These are phyloP conservation scores for Acanthamoeba castellanii DNA, from an alignment of 208 protist species.

Conservation along the genomic window DNA sequence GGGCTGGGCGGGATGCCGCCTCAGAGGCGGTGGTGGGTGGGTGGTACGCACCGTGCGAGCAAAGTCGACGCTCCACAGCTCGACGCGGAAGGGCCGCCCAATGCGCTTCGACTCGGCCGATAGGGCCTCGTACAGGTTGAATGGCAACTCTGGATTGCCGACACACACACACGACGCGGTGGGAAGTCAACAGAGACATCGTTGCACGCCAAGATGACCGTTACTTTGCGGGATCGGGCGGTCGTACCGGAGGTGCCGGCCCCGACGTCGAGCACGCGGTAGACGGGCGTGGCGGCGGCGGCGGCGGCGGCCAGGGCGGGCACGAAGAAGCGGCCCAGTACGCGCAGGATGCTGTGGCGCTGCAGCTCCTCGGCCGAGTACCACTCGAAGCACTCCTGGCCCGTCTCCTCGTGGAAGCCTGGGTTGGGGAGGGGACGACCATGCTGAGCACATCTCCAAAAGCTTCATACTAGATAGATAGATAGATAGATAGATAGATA, in stretches of 20 bases:
- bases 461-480: too few species aligned
- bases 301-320: background rate
- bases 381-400: background rate
- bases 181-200: too few species aligned
- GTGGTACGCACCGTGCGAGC: background rate
- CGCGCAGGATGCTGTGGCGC: background rate
- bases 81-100: background rate
- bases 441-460: too few species aligned
- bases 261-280: background rate
- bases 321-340: background rate
- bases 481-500: too few species aligned
- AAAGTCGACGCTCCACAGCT: background rate
- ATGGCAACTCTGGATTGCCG: background rate
- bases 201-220: background rate
- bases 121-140: background rate
- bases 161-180: too few species aligned
- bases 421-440: too few species aligned
- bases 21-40: too few species aligned
- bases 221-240: background rate
- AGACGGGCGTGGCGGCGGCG: background rate
- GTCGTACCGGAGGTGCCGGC: background rate
- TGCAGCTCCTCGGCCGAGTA: background rate
- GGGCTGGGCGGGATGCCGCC: too few species aligned
- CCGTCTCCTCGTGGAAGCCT: conserved; percentile 5
- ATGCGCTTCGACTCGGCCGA: background rate